Evolutionary conservation across 345 rosid species (phyloP), one percentile per base, ranked within the genome.

Genomic region (Hypericum perforatum): DNA sequence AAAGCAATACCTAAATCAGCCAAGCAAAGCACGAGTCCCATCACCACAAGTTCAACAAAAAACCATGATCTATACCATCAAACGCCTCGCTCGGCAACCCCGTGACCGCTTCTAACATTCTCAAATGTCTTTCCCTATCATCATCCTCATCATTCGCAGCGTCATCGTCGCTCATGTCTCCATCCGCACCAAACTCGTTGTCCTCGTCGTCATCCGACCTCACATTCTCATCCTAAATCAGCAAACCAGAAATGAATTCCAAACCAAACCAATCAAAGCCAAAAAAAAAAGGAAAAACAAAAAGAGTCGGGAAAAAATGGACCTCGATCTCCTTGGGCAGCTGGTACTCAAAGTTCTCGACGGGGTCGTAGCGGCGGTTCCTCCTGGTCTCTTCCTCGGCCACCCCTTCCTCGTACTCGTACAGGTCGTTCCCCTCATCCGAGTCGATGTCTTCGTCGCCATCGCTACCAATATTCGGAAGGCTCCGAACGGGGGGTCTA

Each of bases 41-140:
- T 39, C 0, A 42, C 12, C 8, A 59, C 36, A 2, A 8, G 16
- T 45, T n/a, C 50, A 7, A 50, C 50, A 43, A 11, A 39, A 15
- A 49, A 39, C 7, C 48, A 22, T 39, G 41, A 9, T 11, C 3
- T 7, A 13, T 75, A 90, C 98, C 92, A 67, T 76, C 69, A 70
- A 86, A 84, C 37, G 82, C 94, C 56, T 78, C 89, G 47, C 69
- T 72, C 6, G 89, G 89, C 85, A 90, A 69, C 70, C 96, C 94
- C 45, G 94, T 90, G 64, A 91, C 69, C 58, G 66, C 74, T 62
- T 84, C 73, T 77, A 91, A 74, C 98, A 91, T 82, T 58, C 89
- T 79, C 61, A 65, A 44, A 61, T 86, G 96, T 59, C 79, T 77
- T 69, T 52, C 82, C 22, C 69, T 63, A 51, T 62, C 82, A 57